Conservation (phyloP, 495 filamentous ascomycete species). For the Penicillium chermesinum region DNA sequence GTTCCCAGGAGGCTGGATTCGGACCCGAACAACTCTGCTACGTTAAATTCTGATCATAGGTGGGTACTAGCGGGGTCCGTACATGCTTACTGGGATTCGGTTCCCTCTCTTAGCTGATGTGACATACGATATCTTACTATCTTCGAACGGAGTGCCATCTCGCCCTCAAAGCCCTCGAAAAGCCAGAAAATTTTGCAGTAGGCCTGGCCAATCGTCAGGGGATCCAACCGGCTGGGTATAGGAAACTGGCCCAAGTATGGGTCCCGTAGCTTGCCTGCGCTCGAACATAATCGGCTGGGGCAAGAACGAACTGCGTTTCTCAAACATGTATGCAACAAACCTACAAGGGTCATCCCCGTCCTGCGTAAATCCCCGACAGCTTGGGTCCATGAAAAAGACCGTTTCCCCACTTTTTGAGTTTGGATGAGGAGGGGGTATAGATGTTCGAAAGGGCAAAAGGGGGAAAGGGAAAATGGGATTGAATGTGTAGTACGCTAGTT, state of each 20-base stretch:
- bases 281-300: constrained; percentile 4
- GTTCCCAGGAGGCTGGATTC: constrained; percentile 6
- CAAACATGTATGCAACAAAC: constrained; percentile 5
- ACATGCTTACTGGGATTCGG: too few relatives aligned
- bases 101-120: neutral
- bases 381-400: neutral
- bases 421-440: neutral
- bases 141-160: neutral
- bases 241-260: constrained; percentile 18
- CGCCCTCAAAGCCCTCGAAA: neutral
- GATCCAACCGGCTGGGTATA: constrained; percentile 20
- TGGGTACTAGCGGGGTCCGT: neutral
- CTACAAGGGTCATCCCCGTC: constrained; percentile 8
- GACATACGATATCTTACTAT: neutral
- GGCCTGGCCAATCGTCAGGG: constrained; percentile 16
- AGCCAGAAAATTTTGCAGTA: neutral
- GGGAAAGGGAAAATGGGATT: neutral
- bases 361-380: neutral
- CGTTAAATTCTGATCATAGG: too few relatives aligned
- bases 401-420: neutral
- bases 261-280: constrained; percentile 11
- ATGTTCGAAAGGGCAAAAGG: neutral
- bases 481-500: too few relatives aligned
- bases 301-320: constrained; percentile 2
- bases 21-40: neutral